Evolutionary conservation across 2,329 filamentous ascomycete genomes (phyloP), one percentile per base, ranked within the genome.

Genomic region (Biscogniauxia sp.): DNA sequence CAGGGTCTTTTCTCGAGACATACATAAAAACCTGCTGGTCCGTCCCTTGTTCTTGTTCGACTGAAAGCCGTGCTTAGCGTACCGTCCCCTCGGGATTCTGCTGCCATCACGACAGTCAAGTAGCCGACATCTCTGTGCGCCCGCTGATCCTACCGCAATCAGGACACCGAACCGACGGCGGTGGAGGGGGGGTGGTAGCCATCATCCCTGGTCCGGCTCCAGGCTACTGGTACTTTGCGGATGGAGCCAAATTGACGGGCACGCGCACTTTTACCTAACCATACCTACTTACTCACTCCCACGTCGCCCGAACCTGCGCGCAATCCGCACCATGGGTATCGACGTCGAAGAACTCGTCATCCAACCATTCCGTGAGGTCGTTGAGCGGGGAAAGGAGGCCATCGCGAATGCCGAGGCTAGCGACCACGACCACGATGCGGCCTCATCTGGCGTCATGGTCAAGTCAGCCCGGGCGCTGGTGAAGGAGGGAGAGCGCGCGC

Each of bases 361-460:
- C 32, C 75, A 74, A 20, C 77, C 77, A 17, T 78, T 79, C 55
- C 68, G 67, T 51, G 77, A 79, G 59, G 74, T 79, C 1, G 72
- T 77, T 23, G 73, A 76, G 50, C 69, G 73, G 19, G 77, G 74
- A n/a, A 72, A 71, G 28, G 73, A 75, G n/a, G 77, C 76, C 11
- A 51, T 71, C 8, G 59, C 68, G 41, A 75, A 76, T 53, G 73
- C 76, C 6, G 67, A 72, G 56, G 66, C 68, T n/a, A 13, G 26
- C 25, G 65, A 59, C 41, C 58, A 61, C 7, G 64, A 67, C 8
- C 66, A 65, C 13, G 63, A 68, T 25, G 59, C 65, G 1, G 71
- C 67, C 15, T 61, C 66, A 26, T 63, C 64, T 20, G 69, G 62
- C 53, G 64, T 63, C 13, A 76, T 79, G 71, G 64, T 67, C 37